Evolutionary conservation across 228 moss, liverwort and hornwort species (phyloP), one percentile per base, ranked within the genome.

Genomic region (Sphagnum fallax): DNA sequence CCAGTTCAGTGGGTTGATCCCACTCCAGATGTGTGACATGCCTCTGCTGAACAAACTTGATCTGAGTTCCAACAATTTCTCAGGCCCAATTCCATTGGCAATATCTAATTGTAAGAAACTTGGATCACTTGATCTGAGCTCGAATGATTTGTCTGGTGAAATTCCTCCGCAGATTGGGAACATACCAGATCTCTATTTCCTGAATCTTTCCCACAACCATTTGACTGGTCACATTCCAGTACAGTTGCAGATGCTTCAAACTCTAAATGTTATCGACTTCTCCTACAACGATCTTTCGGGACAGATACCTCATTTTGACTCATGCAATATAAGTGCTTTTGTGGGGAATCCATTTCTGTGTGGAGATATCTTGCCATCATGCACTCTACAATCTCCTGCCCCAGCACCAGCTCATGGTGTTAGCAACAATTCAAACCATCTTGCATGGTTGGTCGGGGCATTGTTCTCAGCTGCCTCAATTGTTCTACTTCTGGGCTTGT

Each of bases 11-110:
- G 95, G 92, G 15, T 65, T 64, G 49, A 74, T 95, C 66, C 88
- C 87, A 0, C 72, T 88, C 4, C 90, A 87, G 51, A 78, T 95
- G 50, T 90, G 95, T 69, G 85, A 83, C 70, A 87, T 88, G 78
- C 75, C 71, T 18, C 65, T 83, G 52, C 74, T 73, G 59, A 83
- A 76, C 64, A 83, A 80, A 49, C 73, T 95, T 59, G 89, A 87
- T 74, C 75, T 95, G 64, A 92, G 92, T 65, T 63, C 71, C 10
- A 95, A 95, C 71, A 16, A 61, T 4, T 72, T 95, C 59, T 90
- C 90, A 65, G 95, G 92, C 79, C 50, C n/a, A 59, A 82, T 95
- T 61, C 90, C 95, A 0, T 16, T 48, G 5, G 80, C 85, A 69
- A 80, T 95, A 0, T 66, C 78, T 65, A 83, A 75, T 6, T 95